Base-by-base conservation (phyloP, 2,329 filamentous ascomycete genomes). In the Calycina herbarum region DNA sequence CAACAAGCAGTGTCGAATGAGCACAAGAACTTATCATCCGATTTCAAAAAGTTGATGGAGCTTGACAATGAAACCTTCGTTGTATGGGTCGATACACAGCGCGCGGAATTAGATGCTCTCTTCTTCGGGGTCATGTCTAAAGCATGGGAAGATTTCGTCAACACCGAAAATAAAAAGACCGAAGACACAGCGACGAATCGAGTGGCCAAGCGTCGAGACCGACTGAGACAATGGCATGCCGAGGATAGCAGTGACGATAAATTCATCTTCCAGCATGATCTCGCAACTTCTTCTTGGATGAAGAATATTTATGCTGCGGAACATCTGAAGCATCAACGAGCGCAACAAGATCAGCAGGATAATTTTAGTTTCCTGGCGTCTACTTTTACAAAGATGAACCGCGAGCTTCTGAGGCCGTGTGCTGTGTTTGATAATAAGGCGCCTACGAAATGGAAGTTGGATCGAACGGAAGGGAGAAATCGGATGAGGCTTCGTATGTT, bases 281-380 rank as follows among this genome's bases (percentile, higher is more conserved):
- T 91, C 70, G 91, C 92, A 0, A 94, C 95, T 64, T 89, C 87
- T 51, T 89, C 94, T 66, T 99, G 94, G 95, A 91, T 94, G 81
- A 93, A 94, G 72, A 98, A 97, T 73, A 97, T 99, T 51, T 95
- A 94, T 77, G 89, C 90, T 59, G 93, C 94, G 0, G 95, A 99
- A 76, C 90, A 95, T 70, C 86, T 94, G 74, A 98, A 97, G 76
- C 90, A 96, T 70, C 94, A 98, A 76, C 85, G 95, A 68, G 85
- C 92, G 17, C 80, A 93, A 63, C 95, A 99, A 77, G 96, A 99
- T 73, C 92, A 97, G 73, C 93, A 97, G 72, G 95, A 99, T 75
- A 94, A 94, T 73, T 85, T 92, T 65, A 83, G 85, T 0, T 97
- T 93, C 75, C 85, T 96, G 67, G 86, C 87, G 54, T 87, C 91